A percentile compares a stretch with the other conserved stretches of the same genome.
These are phyloP conservation scores for Begonia fuchsioides DNA, from an alignment of 306 rosid genomes.

Conservation along the genomic window DNA sequence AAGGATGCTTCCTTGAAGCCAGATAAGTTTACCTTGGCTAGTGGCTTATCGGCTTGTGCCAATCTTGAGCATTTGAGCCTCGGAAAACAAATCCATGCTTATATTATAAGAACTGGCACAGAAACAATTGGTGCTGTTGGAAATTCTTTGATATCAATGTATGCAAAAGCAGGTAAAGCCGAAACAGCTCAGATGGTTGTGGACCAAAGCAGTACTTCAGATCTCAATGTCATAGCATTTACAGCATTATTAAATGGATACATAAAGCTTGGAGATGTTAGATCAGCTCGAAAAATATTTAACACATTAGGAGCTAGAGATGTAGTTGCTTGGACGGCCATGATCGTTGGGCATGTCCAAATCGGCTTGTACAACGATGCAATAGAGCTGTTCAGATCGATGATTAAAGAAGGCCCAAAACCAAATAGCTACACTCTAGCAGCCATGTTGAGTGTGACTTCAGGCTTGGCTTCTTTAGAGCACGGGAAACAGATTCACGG, in stretches of 20 bases:
- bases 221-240: constrained; percentile 55
- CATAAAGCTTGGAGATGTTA: constrained; percentile 57
- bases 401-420: constrained; percentile 54
- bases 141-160: constrained; percentile 69
- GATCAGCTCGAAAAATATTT: constrained; percentile 70
- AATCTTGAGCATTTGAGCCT: constrained; percentile 48
- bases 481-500: constrained; percentile 83
- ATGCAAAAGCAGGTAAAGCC: constrained; percentile 59
- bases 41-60: constrained; percentile 70
- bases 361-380: constrained; percentile 56
- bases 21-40: constrained; percentile 63
- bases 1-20: constrained; percentile 36
- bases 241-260: constrained; percentile 78
- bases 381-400: constrained; percentile 47
- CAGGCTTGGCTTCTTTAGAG: constrained; percentile 56
- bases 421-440: constrained; percentile 74
- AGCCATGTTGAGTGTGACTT: constrained; percentile 50
- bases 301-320: constrained; percentile 43
- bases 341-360: constrained; percentile 73
- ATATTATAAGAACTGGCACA: constrained; percentile 30
- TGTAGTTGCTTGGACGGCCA: constrained; percentile 81
- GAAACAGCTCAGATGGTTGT: constrained; percentile 42
- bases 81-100: constrained; percentile 67
- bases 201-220: constrained; percentile 25
- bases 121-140: constrained; percentile 30